A percentile compares a stretch with the other conserved stretches of the same genome.
These are phyloP conservation scores for Stagonosporopsis vannaccii DNA, from an alignment of 2,329 filamentous ascomycete genomes.

Conservation along the genomic window DNA sequence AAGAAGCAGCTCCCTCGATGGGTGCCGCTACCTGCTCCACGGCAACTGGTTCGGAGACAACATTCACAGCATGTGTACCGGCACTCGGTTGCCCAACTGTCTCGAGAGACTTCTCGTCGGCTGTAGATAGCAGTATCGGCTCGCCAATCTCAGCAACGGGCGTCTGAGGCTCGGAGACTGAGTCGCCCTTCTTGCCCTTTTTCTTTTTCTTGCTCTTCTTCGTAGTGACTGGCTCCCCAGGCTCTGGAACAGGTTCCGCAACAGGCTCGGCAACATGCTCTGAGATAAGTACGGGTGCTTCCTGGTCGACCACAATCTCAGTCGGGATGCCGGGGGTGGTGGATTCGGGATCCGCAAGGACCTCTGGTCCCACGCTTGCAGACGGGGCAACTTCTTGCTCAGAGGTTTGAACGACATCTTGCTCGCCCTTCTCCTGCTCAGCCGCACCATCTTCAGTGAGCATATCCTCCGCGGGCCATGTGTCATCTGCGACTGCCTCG, in stretches of 20 bases:
- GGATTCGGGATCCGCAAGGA: not conserved
- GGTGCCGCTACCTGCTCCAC: not conserved
- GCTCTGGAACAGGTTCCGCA: not conserved
- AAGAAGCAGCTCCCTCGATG: not conserved
- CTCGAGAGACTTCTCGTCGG: not conserved
- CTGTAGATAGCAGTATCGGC: slow-evolving; percentile 1
- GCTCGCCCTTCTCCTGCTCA: not conserved
- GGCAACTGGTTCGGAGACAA: not conserved
- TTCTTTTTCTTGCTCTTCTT: slow-evolving; percentile 42
- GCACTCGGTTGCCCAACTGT: too few relatives aligned
- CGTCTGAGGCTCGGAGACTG: slow-evolving; percentile 28
- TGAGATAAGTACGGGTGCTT: not conserved
- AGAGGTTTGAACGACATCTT: not conserved
- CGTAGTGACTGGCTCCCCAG: slow-evolving; percentile 1
- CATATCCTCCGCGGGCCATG: slow-evolving; percentile 15
- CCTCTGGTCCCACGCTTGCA: not conserved
- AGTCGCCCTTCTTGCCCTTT: slow-evolving; percentile 36
- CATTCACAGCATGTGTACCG: not conserved
- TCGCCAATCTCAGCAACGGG: slow-evolving; percentile 11
- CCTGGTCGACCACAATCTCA: not conserved
- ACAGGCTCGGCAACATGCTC: not conserved
- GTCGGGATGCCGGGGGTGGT: not conserved
- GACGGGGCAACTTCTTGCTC: not conserved
- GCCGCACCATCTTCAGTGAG: slow-evolving; percentile 11
- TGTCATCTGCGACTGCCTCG: slow-evolving; percentile 1